Evolutionary conservation across 768 basidiomycete species (phyloP), one percentile per base, ranked within the genome.

Genomic region (Suillus subluteus): DNA sequence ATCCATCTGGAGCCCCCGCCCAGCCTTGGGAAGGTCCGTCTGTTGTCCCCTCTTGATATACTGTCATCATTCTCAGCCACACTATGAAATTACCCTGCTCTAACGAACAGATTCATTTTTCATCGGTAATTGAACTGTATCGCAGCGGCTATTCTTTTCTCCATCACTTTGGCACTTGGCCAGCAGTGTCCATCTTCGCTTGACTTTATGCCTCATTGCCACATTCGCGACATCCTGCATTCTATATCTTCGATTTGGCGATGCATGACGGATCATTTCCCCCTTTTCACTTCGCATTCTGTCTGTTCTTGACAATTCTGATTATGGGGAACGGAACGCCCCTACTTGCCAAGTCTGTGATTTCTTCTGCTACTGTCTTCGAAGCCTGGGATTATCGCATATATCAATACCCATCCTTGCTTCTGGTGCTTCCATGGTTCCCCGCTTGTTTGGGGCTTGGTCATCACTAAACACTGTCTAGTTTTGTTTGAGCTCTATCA

Each of bases 211-310:
- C 26, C 50, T 26, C 26, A 16, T 26, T 13, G 16, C 62, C n/a
- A 72, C 59, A 66, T 66, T 67, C 56, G 73, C 50, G 11, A 63
- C 15, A 68, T 72, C 67, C 73, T 48, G 58, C 65, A 65, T 41
- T 65, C 65, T 40, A 74, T 64, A 21, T 76, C 76, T 58, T 74
- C 69, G 12, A 21, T 37, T 37, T 35, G 21, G 32, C 11, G 12
- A 56, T 56, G 35, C 21, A 37, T 35, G 55, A 56, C 12, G 55
- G 55, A 35, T 56, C 18, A 37, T 37, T 35, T 7, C 35, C 55
- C 55, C 35, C 55, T n/a, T 37, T 56, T 56, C 6, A 12, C 35
- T 35, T 37, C 12, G 35, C 12, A 32, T 37, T 56, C 2, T 12
- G 32, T 35, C 32, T 18, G 26, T 55, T 18, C 18, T 56, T 13